Conservation (phyloP, 768 basidiomycete genomes). For the Tylopilus subfusipes region DNA sequence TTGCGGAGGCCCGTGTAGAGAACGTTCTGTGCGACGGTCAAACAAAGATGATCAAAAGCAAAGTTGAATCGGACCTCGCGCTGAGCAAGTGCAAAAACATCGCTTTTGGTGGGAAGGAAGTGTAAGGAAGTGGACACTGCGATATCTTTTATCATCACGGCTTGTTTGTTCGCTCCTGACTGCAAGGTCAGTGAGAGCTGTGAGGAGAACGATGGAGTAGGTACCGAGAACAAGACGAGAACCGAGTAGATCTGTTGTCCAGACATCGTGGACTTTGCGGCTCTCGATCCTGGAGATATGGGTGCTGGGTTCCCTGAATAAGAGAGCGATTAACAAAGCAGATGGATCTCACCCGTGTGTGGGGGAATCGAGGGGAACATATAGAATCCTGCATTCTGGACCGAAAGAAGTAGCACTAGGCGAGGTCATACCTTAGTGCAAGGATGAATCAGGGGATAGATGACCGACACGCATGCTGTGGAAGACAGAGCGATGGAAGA, state of each 20-base stretch:
- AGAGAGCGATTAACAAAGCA: background rate
- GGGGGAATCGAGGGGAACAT: slow-evolving; percentile 41
- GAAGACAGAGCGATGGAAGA: slow-evolving; percentile 50
- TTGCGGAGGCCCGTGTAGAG: slow-evolving; percentile 60
- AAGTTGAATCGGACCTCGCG: slow-evolving; percentile 37
- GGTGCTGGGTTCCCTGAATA: slow-evolving; percentile 7
- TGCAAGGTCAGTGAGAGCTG: background rate
- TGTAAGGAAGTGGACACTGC: slow-evolving; percentile 35
- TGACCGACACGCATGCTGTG: slow-evolving; percentile 47
- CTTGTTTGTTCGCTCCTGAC: slow-evolving; percentile 52
- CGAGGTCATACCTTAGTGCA: slow-evolving; percentile 15
- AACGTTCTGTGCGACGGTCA: slow-evolving; percentile 36
- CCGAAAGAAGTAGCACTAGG: slow-evolving; percentile 57
- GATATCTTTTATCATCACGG: slow-evolving; percentile 51
- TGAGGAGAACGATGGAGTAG: background rate
- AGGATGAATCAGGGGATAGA: background rate
- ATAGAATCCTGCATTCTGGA: slow-evolving; percentile 44
- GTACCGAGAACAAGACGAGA: slow-evolving; percentile 53
- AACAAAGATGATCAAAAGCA: background rate
- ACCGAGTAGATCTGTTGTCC: slow-evolving; percentile 50
- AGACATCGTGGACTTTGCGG: slow-evolving; percentile 50
- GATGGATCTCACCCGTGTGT: slow-evolving; percentile 36
- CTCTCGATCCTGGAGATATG: slow-evolving; percentile 31
- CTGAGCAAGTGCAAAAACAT: slow-evolving; percentile 61
- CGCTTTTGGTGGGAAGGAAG: slow-evolving; percentile 52